Percentiles rank a stretch among this genome's conserved stretches.
phyloP scores from a whole-genome alignment of 2,329 filamentous ascomycete species.

The Lizonia empirigonia region DNA sequence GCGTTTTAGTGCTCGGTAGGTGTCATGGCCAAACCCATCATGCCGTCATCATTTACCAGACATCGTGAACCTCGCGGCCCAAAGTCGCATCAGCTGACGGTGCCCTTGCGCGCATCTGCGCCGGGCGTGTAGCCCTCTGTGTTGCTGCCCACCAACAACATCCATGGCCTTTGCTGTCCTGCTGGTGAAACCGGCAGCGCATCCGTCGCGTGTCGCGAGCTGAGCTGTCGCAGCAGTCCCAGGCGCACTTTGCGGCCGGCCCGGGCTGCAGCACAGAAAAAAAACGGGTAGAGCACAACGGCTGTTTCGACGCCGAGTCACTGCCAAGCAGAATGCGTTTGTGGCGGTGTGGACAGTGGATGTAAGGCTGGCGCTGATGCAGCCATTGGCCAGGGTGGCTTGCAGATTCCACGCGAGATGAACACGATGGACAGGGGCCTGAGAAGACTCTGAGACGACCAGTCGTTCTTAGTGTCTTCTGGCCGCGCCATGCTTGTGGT shows the following conservation, averaged over 20 bases:
- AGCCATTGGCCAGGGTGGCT: constrained; percentile 38
- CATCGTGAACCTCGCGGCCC: constrained; percentile 18
- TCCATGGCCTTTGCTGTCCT: constrained; percentile 4
- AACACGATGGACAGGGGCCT: constrained; percentile 40
- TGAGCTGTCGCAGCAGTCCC: constrained; percentile 31
- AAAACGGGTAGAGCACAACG: constrained; percentile 42
- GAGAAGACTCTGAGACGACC: constrained; percentile 43
- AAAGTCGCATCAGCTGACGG: constrained; percentile 38
- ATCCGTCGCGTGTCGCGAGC: constrained; percentile 36
- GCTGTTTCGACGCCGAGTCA: constrained; percentile 37
- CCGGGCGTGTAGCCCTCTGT: constrained; percentile 20
- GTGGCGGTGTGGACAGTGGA: constrained; percentile 38
- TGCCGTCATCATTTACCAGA: constrained; percentile 28
- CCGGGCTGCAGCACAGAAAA: constrained; percentile 15
- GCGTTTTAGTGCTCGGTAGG: constrained; percentile 21
- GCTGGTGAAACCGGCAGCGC: constrained; percentile 1
- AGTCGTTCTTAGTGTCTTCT: constrained; percentile 45
- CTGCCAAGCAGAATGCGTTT: constrained; percentile 20
- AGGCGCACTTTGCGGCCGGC: constrained; percentile 25
- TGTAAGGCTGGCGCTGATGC: constrained; percentile 44
- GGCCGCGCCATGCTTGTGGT: constrained; percentile 27
- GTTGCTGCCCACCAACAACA: constrained; percentile 23
- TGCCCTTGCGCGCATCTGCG: constrained; percentile 29
- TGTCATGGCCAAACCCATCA: constrained; percentile 24
- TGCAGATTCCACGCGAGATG: constrained; percentile 48